These are phyloP conservation scores for Tubosaeta brunneosetosa DNA, from an alignment of 768 basidiomycete species.

Conservation along the genomic window DNA sequence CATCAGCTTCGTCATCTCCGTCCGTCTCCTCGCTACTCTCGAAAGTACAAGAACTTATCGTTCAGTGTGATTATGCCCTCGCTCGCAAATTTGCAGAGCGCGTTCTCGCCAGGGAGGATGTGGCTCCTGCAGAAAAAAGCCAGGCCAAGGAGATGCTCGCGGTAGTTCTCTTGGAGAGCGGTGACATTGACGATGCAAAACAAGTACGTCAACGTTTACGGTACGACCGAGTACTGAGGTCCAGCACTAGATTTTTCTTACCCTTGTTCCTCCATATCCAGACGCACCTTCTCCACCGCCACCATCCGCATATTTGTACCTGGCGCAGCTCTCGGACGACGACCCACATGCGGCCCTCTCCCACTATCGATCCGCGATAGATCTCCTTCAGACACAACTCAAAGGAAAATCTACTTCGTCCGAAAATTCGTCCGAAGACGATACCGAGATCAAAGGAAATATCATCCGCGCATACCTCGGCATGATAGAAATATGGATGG, in stretches of 20 bases:
- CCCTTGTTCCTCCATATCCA: slow-evolving; percentile 54
- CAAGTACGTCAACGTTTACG: slow-evolving; percentile 40
- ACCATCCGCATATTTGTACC: slow-evolving; percentile 80
- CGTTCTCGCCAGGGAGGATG: slow-evolving; percentile 54
- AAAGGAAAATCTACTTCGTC: slow-evolving; percentile 65
- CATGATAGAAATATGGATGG: slow-evolving; percentile 97
- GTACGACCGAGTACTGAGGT: neutral
- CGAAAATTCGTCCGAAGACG: slow-evolving; percentile 31
- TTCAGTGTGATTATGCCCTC: slow-evolving; percentile 81
- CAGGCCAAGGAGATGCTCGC: slow-evolving; percentile 81
- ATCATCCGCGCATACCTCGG: slow-evolving; percentile 77
- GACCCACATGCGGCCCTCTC: slow-evolving; percentile 69
- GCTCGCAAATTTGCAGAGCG: slow-evolving; percentile 69
- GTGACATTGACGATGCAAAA: slow-evolving; percentile 69
- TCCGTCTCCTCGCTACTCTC: slow-evolving; percentile 55
- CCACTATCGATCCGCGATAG: slow-evolving; percentile 78
- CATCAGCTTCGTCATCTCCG: slow-evolving; percentile 31
- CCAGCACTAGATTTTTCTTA: slow-evolving; percentile 54
- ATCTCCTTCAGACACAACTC: slow-evolving; percentile 59
- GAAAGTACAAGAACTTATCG: slow-evolving; percentile 76
- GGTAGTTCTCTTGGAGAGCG: slow-evolving; percentile 71
- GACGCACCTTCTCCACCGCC: slow-evolving; percentile 56
- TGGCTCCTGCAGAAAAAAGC: slow-evolving; percentile 41
- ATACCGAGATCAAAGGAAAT: slow-evolving; percentile 54
- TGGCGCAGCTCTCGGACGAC: slow-evolving; percentile 78